Conservation (phyloP, 257 asterid species). For the Anisodus acutangulus region DNA sequence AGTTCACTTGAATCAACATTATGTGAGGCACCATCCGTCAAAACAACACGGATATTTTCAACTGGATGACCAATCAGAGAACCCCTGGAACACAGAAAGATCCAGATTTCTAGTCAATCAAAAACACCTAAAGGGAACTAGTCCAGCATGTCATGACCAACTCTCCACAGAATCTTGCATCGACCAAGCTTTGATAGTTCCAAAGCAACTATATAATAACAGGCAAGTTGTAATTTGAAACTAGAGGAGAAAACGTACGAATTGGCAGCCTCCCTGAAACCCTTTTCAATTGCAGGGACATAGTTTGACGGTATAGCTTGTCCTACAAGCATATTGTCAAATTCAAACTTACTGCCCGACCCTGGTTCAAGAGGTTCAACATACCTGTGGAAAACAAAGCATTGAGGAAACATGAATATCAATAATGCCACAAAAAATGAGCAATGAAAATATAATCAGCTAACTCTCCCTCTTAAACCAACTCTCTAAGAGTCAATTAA, state of each 20-base stretch:
- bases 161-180: not conserved
- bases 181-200: not conserved
- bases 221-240: constrained; percentile 14
- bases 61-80: constrained; percentile 98
- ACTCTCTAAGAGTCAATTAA: not conserved
- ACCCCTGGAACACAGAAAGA: constrained; percentile 67
- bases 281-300: constrained; percentile 97
- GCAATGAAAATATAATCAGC: constrained; percentile 4
- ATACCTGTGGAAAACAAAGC: constrained; percentile 55
- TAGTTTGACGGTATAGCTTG: constrained; percentile 87
- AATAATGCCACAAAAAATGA: constrained; percentile 10
- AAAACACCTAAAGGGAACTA: not conserved
- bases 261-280: constrained; percentile 97
- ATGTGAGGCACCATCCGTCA: constrained; percentile 94
- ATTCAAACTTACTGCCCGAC: constrained; percentile 77
- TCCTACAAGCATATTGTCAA: constrained; percentile 86
- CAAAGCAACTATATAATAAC: not conserved
- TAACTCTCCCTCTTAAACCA: not conserved
- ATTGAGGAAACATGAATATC: constrained; percentile 21
- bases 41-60: constrained; percentile 81
- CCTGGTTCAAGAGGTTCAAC: constrained; percentile 90
- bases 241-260: constrained; percentile 53
- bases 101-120: constrained; percentile 7
- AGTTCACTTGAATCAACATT: constrained; percentile 99
- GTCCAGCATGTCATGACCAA: not conserved